Conservation (phyloP, 208 protist genomes). For the Crithidia expoeki region DNA sequence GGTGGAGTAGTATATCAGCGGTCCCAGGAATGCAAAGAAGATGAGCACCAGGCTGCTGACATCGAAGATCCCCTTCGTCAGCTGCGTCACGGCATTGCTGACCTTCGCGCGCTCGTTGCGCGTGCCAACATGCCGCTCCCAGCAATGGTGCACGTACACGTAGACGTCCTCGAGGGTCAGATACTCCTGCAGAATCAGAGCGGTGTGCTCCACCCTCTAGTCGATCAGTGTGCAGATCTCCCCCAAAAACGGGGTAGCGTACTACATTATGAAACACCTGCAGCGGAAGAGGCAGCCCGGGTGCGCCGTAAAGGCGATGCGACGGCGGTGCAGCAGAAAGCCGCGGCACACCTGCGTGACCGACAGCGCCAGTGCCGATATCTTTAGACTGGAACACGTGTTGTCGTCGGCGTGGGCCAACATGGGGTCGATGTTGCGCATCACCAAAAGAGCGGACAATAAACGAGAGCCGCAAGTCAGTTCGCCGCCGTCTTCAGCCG, state of each 20-base stretch:
- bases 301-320: conserved; percentile 64
- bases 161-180: conserved; percentile 83
- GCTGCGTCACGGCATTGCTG: conserved; percentile 41
- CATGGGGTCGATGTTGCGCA: conserved; percentile 43
- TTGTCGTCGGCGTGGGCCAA: conserved; percentile 34
- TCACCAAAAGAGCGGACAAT: conserved; percentile 57
- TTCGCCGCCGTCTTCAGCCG: conserved; percentile 60
- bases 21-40: conserved; percentile 68
- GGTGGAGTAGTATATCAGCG: conserved; percentile 88
- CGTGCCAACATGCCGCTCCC: conserved; percentile 28
- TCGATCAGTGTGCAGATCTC: conserved; percentile 78
- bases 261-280: conserved; percentile 50
- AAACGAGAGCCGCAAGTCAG: conserved; percentile 34
- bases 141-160: conserved; percentile 57
- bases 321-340: conserved; percentile 60
- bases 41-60: conserved; percentile 54
- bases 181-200: conserved; percentile 72
- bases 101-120: conserved; percentile 22
- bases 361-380: conserved; percentile 44
- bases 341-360: conserved; percentile 66
- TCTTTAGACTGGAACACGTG: conserved; percentile 59
- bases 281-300: conserved; percentile 39
- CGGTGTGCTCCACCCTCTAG: conserved; percentile 73
- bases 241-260: conserved; percentile 79
- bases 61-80: conserved; percentile 49